Evolutionary conservation across 2,329 filamentous ascomycete genomes (phyloP), one percentile per base, ranked within the genome.

Genomic region (Podosphaera xanthii): DNA sequence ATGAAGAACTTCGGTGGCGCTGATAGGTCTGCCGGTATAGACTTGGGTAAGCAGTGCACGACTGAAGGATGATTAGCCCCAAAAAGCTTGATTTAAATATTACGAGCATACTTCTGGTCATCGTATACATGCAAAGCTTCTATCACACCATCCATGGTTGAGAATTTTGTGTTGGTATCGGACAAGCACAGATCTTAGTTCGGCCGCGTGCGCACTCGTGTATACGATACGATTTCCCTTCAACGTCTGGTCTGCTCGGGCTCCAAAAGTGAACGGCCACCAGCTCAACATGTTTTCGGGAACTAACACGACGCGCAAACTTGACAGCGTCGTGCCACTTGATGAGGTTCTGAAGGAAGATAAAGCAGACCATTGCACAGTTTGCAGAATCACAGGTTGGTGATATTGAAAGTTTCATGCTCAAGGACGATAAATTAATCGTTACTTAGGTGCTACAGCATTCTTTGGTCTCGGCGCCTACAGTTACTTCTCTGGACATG

Each of bases 41-140:
- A 82, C 83, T 72, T 97, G 91, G 65, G 91, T 87, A 68, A 98
- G 81, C 66, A 97, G 81, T 64, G 86, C 81, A 67, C 80, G 84
- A 72, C 90, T 95, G 65, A 33, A 30, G 10, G 57, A 53, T 38
- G 12, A 52, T 64, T 60, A 71, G 69, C 65, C 14, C 60, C 6
- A 44, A 35, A 48, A 57, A 22, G 36, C 14, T 58, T 30, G 30
- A 12, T n/a, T 55, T 60, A 59, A 49, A 38, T 58, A 67, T 46
- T 54, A 46, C 49, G 60, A 61, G 59, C 78, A 68, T 75, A 94
- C 90, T 90, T 88, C 73, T 90, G 82, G 76, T 96, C 90, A 79
- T 97, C 90, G 72, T 86, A 96, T 70, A 98, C 89, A 76, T 97
- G 91, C 68, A 98, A 77, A 70, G 91, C 92, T 76, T 97, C 91